These are phyloP conservation scores for Botrytis porri DNA, from an alignment of 2,329 filamentous ascomycete genomes.

Conservation along the genomic window DNA sequence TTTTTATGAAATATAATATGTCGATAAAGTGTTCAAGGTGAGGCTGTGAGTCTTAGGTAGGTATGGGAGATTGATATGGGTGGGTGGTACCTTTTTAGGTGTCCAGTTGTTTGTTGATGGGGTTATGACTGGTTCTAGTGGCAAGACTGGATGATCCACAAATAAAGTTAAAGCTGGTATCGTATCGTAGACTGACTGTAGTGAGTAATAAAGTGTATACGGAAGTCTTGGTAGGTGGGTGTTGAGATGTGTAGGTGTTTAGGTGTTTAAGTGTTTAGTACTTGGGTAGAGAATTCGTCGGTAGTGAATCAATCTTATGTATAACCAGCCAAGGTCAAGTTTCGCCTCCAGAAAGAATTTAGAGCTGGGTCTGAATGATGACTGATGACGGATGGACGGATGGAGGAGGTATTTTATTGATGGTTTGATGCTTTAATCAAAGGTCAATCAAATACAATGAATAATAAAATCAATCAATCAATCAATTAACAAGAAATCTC, in stretches of 20 bases:
- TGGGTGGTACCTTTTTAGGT: slow-evolving; percentile 13
- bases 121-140: slow-evolving; percentile 19
- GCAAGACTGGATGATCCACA: slow-evolving; percentile 15
- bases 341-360: neutral
- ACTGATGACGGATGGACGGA: neutral
- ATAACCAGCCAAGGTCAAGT: neutral
- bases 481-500: neutral
- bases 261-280: neutral
- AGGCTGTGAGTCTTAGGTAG: neutral
- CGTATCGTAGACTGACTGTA: neutral
- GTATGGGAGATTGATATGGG: neutral
- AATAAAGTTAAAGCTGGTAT: neutral
- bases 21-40: neutral
- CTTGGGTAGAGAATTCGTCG: neutral
- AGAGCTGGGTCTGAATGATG: neutral
- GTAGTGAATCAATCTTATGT: neutral
- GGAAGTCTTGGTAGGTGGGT: too few relatives aligned
- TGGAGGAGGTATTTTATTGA: too few relatives aligned
- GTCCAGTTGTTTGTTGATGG: neutral
- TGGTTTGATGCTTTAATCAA: too few relatives aligned
- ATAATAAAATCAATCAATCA: neutral
- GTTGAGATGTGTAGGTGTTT: neutral
- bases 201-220: neutral
- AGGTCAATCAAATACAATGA: neutral
- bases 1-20: neutral